Conservation (phyloP, 2,329 filamentous ascomycete genomes). For the Fusarium keratoplasticum region DNA sequence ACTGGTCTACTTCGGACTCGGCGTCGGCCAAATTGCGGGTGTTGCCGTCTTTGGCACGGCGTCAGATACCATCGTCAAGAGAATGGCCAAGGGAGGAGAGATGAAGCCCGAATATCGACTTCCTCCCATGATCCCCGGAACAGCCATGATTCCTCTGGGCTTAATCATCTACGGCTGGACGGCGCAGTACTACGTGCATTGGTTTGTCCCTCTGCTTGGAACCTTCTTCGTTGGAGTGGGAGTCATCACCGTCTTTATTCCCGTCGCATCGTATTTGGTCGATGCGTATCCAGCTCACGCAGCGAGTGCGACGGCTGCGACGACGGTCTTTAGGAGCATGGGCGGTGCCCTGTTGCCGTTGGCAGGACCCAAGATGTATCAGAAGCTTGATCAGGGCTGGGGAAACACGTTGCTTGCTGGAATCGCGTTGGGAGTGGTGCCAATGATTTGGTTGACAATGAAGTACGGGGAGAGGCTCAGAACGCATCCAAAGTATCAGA, state of each 20-base stretch:
- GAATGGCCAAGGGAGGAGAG: slow-evolving; percentile 18
- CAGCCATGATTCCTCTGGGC: slow-evolving; percentile 32
- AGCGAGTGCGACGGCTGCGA: slow-evolving; percentile 2
- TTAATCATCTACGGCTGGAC: slow-evolving; percentile 44
- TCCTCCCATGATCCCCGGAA: slow-evolving; percentile 31
- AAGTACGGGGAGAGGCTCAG: slow-evolving; percentile 22
- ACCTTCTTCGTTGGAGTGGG: slow-evolving; percentile 53
- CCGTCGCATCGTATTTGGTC: background rate
- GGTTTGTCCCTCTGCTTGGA: slow-evolving; percentile 63
- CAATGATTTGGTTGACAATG: slow-evolving; percentile 17
- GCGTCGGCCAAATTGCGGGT: background rate
- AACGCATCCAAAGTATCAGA: slow-evolving; percentile 13
- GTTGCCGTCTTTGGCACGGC: slow-evolving; percentile 33
- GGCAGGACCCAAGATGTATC: slow-evolving; percentile 28
- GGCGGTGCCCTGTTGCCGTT: slow-evolving; percentile 24
- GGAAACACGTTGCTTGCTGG: slow-evolving; percentile 29
- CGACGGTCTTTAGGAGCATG: slow-evolving; percentile 27
- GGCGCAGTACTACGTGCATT: slow-evolving; percentile 61
- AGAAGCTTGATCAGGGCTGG: slow-evolving; percentile 25
- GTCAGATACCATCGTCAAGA: slow-evolving; percentile 22
- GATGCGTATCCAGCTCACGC: background rate
- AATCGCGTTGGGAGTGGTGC: slow-evolving; percentile 14
- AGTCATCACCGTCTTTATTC: background rate
- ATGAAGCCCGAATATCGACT: slow-evolving; percentile 36
- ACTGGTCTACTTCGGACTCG: background rate